Evolutionary conservation across 2,329 filamentous ascomycete species (phyloP).

Genomic region (Gaeumannomyces tritici): DNA sequence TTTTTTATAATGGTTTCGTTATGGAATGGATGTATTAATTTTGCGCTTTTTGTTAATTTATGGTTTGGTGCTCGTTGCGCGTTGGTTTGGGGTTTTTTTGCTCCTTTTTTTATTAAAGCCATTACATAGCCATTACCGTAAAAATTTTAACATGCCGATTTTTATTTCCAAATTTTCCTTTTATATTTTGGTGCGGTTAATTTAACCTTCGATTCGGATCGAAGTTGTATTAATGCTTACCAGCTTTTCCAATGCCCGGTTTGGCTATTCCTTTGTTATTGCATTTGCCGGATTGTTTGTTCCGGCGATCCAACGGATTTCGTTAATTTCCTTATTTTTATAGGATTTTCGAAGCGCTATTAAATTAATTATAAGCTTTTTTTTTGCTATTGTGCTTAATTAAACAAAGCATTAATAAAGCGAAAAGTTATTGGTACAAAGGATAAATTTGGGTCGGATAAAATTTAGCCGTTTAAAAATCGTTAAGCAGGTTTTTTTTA

Average conservation of each 20-base stretch:
- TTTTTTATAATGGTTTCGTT: no score
- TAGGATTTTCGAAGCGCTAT: neutral
- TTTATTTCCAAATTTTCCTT: no score
- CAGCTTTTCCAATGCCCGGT: neutral
- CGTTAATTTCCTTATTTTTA: neutral
- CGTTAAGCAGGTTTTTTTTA: neutral
- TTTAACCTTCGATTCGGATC: no score
- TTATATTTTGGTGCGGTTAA: no score
- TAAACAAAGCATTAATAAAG: neutral
- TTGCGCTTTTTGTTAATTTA: no score
- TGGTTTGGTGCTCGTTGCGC: no score
- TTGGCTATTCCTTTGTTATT: neutral
- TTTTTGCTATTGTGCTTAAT: neutral
- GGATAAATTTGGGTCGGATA: neutral
- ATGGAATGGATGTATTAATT: no score
- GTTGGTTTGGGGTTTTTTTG: no score
- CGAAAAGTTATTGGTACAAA: neutral
- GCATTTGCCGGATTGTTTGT: neutral
- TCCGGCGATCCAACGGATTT: neutral
- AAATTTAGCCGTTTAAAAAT: neutral
- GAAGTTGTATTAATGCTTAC: no score
- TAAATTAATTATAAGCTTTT: neutral
- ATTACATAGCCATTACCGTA: no score
- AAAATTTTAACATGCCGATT: no score
- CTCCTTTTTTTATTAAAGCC: no score